A percentile compares a stretch with the other conserved stretches of the same genome.
Conservation (phyloP, 305 asterid genomes). For the Galium porrigens region DNA sequence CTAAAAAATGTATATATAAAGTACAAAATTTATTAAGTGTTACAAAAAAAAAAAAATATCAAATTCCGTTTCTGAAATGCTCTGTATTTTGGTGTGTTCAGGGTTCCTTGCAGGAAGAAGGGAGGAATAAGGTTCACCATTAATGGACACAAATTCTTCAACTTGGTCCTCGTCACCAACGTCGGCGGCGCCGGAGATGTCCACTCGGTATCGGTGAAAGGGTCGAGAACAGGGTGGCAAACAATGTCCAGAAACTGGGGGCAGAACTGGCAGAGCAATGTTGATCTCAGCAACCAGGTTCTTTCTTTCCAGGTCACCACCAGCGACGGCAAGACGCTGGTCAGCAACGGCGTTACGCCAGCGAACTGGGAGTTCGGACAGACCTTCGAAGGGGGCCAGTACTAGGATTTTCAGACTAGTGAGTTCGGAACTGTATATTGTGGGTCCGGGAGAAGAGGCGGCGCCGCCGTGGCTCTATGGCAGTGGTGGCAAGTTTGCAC, state of each 20-base stretch:
- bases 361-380: constrained; percentile 63
- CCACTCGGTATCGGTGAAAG: constrained; percentile 49
- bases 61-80: not conserved
- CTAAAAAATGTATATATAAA: no score
- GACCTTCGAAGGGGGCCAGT: constrained; percentile 39
- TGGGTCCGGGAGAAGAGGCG: constrained; percentile 11
- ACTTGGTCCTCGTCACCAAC: constrained; percentile 56
- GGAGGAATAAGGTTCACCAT: constrained; percentile 72
- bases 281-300: constrained; percentile 46
- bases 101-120: constrained; percentile 61
- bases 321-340: constrained; percentile 52
- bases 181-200: constrained; percentile 78
- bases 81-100: constrained; percentile 13
- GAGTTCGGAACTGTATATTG: constrained; percentile 23
- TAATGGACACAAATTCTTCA: constrained; percentile 73
- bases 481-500: constrained; percentile 61
- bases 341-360: constrained; percentile 42
- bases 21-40: no score
- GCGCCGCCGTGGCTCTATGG: constrained; percentile 29
- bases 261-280: constrained; percentile 78
- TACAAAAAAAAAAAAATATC: no score
- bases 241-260: constrained; percentile 80
- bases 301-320: constrained; percentile 59
- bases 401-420: not conserved
- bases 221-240: constrained; percentile 62